Base-by-base conservation (phyloP, 306 rosid genomes). In the Lathyrus tuberosus region DNA sequence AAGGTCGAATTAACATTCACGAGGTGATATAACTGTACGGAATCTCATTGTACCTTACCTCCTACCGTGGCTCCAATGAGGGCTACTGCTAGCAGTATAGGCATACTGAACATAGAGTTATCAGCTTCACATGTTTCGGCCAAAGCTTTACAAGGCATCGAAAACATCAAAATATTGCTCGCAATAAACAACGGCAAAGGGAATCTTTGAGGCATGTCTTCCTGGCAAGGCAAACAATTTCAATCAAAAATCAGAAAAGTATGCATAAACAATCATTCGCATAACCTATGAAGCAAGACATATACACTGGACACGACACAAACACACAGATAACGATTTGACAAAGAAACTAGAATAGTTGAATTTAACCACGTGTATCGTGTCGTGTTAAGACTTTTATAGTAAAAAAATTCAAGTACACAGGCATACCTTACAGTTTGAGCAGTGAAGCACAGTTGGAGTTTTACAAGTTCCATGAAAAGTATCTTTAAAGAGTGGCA, bases 11-110 rank as follows among this genome's bases (percentile, higher is more conserved):
- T 17, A 76, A 64, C 46, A 59, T 37, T 40, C 59, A 18, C 14
- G 13, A 70, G 42, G 64, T 76, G 62, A 53, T 28, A 65, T 24
- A 56, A 33, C 54, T 7, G 65, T 56, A 66, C 9, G 43, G 64
- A 56, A 83, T 67, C 44, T 69, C 11, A 68, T 54, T 65, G 61
- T 28, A 64, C 78, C 82, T 82, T 82, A 94, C 97, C 97, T 89
- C 99, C 99, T 38, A 94, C 99, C 33, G 95, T 86, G 64, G 99
- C 99, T 75, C 99, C 99, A 59, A 94, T 52, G 74, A 94, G 96
- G 54, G 99, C 96, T 24, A 94, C 95, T n/a, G 76, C 74, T 22
- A 94, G 85, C 67, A 91, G 78, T 72, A 94, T 46, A 54, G 99
- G 99, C 99, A 94, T 91, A 83, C 80, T 84, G 83, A 89, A 84